Conservation (phyloP, 2,329 filamentous ascomycete genomes). For the Sarocladium kiliense region DNA sequence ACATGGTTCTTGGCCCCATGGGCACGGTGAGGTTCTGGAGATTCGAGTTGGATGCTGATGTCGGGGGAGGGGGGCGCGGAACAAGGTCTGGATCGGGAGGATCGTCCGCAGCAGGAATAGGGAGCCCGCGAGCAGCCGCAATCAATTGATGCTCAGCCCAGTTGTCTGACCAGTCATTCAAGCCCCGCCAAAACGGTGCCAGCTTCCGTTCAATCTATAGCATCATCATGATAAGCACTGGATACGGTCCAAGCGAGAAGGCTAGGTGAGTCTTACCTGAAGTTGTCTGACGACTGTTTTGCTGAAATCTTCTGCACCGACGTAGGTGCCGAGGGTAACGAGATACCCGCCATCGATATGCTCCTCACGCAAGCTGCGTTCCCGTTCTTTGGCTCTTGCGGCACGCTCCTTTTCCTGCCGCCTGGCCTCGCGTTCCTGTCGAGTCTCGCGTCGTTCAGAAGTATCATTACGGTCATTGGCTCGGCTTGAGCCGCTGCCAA, state of each 20-base stretch:
- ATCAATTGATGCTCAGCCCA: slow-evolving; percentile 97
- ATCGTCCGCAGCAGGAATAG: slow-evolving; percentile 79
- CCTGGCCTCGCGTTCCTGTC: slow-evolving; percentile 83
- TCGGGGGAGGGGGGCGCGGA: slow-evolving; percentile 38
- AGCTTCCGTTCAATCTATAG: slow-evolving; percentile 81
- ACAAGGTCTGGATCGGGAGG: slow-evolving; percentile 65
- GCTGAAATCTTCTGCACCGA: slow-evolving; percentile 87
- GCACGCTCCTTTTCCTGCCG: slow-evolving; percentile 76
- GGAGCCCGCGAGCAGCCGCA: slow-evolving; percentile 77
- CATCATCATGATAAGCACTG: not conserved
- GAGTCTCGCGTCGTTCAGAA: slow-evolving; percentile 73
- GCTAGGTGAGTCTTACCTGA: slow-evolving; percentile 57
- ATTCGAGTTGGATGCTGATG: slow-evolving; percentile 49
- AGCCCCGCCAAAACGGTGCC: slow-evolving; percentile 91
- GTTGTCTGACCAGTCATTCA: slow-evolving; percentile 80
- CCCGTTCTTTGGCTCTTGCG: slow-evolving; percentile 74
- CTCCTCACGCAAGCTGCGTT: slow-evolving; percentile 86
- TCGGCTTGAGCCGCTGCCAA: slow-evolving; percentile 33
- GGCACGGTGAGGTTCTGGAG: slow-evolving; percentile 73
- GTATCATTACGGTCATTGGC: slow-evolving; percentile 31
- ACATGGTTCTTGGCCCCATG: slow-evolving; percentile 70
- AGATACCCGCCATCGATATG: slow-evolving; percentile 91
- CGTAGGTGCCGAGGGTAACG: slow-evolving; percentile 91
- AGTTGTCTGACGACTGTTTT: slow-evolving; percentile 83
- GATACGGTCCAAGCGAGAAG: not conserved